Base-by-base conservation (phyloP, 345 rosid species). In the Lepidium aucheri region DNA sequence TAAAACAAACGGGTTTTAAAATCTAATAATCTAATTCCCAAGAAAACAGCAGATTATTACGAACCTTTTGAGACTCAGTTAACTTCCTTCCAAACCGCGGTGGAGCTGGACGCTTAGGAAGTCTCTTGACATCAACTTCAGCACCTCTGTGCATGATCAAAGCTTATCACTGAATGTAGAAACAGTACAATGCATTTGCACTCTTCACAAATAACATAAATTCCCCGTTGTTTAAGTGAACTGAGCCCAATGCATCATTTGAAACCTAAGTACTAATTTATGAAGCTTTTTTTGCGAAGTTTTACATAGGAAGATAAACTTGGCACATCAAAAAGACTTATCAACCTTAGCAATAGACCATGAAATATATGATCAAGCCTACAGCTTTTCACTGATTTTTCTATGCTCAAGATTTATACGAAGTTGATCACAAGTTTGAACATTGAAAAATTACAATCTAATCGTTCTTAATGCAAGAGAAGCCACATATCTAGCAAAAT, bases 21-120 rank as follows among this genome's bases (percentile, higher is more conserved):
- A 65, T 58, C 18, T 10, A 59, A 53, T 10, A 1, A 17, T 50
- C 17, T 10, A 46, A 46, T 46, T 28, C 32, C 49, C 1, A 28
- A 51, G 35, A 52, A 45, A 44, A 10, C 32, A 32, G 26, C 24
- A 49, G 64, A 28, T 11, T n/a, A 20, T 4, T 39, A 59, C 73
- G 73, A 73, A 67, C 96, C 98, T 89, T 91, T 46, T 93, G 98
- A 77, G 90, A 76, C 24, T 93, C 97, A 0, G 97, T 83, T 73
- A 93, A 72, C 80, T 93, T 93, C 73, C 91, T 86, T 54, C 98
- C 98, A 36, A 93, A 89, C 43, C 96, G 91, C 0, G 98, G 97
- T 64, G 98, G 98, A 65, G 95, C 93, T 1, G 98, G 98, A 62
- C 98, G 89, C 80, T 93, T 93, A 3, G 89, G 62, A 18, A 93